A percentile compares a stretch with the other conserved stretches of the same genome.
These are phyloP conservation scores for Fraxinus cuspidata DNA, from an alignment of 257 asterid species.

Conservation along the genomic window DNA sequence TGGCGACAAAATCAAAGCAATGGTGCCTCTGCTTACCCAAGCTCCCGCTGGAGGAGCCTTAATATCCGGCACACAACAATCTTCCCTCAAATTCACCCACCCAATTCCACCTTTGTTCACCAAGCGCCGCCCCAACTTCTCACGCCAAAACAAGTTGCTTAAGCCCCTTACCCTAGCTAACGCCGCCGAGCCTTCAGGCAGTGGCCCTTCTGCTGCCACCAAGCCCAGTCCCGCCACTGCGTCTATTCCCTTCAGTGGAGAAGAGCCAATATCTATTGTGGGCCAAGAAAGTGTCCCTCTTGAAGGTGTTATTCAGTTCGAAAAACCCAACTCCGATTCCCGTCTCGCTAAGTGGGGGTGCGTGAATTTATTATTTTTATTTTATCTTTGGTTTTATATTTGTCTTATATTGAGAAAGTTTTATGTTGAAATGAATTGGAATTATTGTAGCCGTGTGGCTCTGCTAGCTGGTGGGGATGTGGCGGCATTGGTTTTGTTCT, in stretches of 20 bases:
- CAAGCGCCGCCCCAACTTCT: conserved; percentile 44
- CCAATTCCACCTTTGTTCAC: conserved; percentile 70
- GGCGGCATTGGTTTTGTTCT: conserved; percentile 67
- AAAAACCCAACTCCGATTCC: conserved; percentile 52
- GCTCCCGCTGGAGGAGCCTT: conserved; percentile 52
- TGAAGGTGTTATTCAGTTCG: conserved; percentile 88
- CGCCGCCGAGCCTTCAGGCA: conserved; percentile 43
- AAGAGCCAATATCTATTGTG: conserved; percentile 47
- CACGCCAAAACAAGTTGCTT: conserved; percentile 30
- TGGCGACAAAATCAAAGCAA: conserved; percentile 6
- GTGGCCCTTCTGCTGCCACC: conserved; percentile 32
- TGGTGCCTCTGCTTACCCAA: conserved; percentile 54
- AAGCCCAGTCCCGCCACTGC: conserved; percentile 36
- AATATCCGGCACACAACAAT: conserved; percentile 53
- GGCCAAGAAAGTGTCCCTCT: conserved; percentile 61
- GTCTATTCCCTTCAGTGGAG: conserved; percentile 19
- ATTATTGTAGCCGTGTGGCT: conserved; percentile 62
- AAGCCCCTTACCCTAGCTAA: conserved; percentile 46
- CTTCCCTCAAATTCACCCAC: conserved; percentile 63
- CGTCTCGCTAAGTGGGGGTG: conserved; percentile 75
- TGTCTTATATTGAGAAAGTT: not conserved
- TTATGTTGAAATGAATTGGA: conserved; percentile 12
- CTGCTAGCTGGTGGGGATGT: conserved; percentile 89
- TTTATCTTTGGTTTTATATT: not conserved
- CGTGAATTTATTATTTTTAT: not conserved